These are phyloP conservation scores for Ploettnerulaceae sp. DNA, from an alignment of 2,329 filamentous ascomycete species.

Conservation along the genomic window DNA sequence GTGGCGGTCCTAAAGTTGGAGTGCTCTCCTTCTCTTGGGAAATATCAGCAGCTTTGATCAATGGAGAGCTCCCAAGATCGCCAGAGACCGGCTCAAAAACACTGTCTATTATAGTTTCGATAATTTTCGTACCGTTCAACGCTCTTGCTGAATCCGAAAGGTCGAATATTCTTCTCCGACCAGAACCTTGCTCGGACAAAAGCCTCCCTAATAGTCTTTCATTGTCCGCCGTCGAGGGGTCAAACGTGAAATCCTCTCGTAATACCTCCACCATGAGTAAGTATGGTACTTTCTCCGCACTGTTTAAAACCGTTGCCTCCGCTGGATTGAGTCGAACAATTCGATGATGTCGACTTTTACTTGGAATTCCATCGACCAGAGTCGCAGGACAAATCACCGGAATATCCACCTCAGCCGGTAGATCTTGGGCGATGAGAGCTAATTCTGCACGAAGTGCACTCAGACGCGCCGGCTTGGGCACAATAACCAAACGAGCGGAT, in stretches of 20 bases:
- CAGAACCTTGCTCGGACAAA: constrained; percentile 51
- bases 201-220: constrained; percentile 56
- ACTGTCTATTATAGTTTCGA: constrained; percentile 50
- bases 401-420: constrained; percentile 80
- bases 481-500: constrained; percentile 75
- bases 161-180: constrained; percentile 58
- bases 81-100: constrained; percentile 80
- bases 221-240: constrained; percentile 70
- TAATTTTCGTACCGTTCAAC: constrained; percentile 39
- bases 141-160: constrained; percentile 60
- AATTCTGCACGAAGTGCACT: constrained; percentile 78
- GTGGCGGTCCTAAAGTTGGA: constrained; percentile 40
- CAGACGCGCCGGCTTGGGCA: constrained; percentile 75
- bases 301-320: constrained; percentile 80
- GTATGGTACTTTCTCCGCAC: constrained; percentile 81
- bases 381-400: constrained; percentile 75
- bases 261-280: constrained; percentile 80
- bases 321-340: constrained; percentile 80
- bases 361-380: constrained; percentile 66
- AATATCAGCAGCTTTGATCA: constrained; percentile 55
- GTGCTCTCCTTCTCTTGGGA: constrained; percentile 36
- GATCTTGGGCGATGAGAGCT: constrained; percentile 72
- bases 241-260: constrained; percentile 77
- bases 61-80: constrained; percentile 68
- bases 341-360: constrained; percentile 72